Evolutionary conservation across 495 filamentous ascomycete genomes (phyloP).

Genomic region (Penicillium cataractarum): DNA sequence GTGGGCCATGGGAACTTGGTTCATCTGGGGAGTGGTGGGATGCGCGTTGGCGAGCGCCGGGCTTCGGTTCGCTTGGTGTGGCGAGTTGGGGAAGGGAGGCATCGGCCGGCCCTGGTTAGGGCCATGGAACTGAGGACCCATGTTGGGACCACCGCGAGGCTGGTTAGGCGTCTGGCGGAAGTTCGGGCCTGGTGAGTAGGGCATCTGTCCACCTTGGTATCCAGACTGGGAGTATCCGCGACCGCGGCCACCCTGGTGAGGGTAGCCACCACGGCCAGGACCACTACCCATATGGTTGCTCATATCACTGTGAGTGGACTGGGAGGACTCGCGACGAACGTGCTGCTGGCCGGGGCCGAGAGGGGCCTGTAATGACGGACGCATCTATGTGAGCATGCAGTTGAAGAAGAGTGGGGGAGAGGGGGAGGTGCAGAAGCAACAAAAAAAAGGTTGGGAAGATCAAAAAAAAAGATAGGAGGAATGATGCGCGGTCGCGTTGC

Average conservation of each 20-base stretch:
- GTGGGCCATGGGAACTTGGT: slow-evolving; percentile 58
- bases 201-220: slow-evolving; percentile 64
- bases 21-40: slow-evolving; percentile 71
- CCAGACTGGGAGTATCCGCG: slow-evolving; percentile 64
- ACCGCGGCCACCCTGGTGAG: slow-evolving; percentile 65
- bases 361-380: slow-evolving; percentile 61
- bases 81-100: slow-evolving; percentile 65
- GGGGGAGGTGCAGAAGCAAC: slow-evolving; percentile 5
- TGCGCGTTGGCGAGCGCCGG: slow-evolving; percentile 70
- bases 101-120: slow-evolving; percentile 57
- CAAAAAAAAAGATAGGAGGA: not conserved
- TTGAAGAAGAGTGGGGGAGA: slow-evolving; percentile 14
- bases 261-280: slow-evolving; percentile 57
- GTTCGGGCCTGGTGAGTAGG: slow-evolving; percentile 64
- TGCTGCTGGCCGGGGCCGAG: slow-evolving; percentile 70
- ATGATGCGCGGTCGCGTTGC: slow-evolving; percentile 18
- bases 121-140: slow-evolving; percentile 66
- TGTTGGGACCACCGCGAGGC: slow-evolving; percentile 63
- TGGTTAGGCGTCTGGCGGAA: slow-evolving; percentile 64
- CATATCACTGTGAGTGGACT: slow-evolving; percentile 78
- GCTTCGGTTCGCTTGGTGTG: slow-evolving; percentile 68
- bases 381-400: slow-evolving; percentile 52
- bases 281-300: slow-evolving; percentile 59
- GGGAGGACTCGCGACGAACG: slow-evolving; percentile 78
- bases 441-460: not conserved